phyloP scores from a whole-genome alignment of 2,329 filamentous ascomycete genomes.

The Colletotrichum magnum region DNA sequence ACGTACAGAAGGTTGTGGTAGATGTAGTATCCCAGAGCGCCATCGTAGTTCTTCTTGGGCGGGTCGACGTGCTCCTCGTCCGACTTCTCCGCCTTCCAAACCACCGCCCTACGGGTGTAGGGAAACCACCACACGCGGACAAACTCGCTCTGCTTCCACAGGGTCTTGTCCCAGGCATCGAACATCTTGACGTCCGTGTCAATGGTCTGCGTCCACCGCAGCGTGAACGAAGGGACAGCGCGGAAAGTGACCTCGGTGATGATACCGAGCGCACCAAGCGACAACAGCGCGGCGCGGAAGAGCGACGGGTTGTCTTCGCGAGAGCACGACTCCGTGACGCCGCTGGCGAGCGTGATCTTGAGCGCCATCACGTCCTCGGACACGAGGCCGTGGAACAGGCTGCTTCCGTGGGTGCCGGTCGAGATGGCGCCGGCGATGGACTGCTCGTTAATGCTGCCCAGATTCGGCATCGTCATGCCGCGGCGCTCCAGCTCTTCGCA shows the following conservation, averaged over 20 bases:
- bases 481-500: slow-evolving; percentile 80
- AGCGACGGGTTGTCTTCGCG: slow-evolving; percentile 80
- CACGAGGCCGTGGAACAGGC: slow-evolving; percentile 84
- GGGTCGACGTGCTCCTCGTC: slow-evolving; percentile 72
- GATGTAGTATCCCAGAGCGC: slow-evolving; percentile 84
- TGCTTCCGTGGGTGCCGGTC: slow-evolving; percentile 94
- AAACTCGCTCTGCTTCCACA: slow-evolving; percentile 91
- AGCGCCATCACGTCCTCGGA: slow-evolving; percentile 83
- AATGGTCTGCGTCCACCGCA: slow-evolving; percentile 88
- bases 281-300: slow-evolving; percentile 89
- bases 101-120: slow-evolving; percentile 87
- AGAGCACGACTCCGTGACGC: slow-evolving; percentile 79
- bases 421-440: slow-evolving; percentile 92
- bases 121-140: slow-evolving; percentile 98
- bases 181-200: slow-evolving; percentile 79
- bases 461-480: slow-evolving; percentile 88
- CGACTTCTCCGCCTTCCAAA: slow-evolving; percentile 91
- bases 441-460: slow-evolving; percentile 96
- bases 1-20: slow-evolving; percentile 93
- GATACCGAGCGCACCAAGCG: slow-evolving; percentile 90
- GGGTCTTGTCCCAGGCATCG: slow-evolving; percentile 76
- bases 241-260: slow-evolving; percentile 91
- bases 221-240: slow-evolving; percentile 84
- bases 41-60: slow-evolving; percentile 83
- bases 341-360: slow-evolving; percentile 86